phyloP scores from a whole-genome alignment of 192 early-diverging fungal species.

The Podila verticillata region DNA sequence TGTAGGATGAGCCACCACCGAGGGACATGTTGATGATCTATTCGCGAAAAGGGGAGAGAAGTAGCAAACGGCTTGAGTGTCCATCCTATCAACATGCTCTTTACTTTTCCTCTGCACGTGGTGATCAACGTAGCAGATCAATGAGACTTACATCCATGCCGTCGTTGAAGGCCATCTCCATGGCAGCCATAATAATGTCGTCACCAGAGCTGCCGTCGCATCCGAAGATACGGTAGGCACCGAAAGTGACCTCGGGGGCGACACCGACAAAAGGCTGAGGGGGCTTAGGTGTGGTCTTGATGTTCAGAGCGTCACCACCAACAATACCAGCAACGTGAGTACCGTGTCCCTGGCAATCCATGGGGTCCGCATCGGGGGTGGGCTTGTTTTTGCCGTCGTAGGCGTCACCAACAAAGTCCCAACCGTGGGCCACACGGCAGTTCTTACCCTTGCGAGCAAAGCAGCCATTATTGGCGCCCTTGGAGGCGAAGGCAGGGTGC shows the following conservation, averaged over 20 bases:
- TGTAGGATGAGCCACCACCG: conserved; percentile 67
- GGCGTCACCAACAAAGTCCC: conserved; percentile 69
- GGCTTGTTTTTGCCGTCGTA: conserved; percentile 41
- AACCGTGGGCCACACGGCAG: conserved; percentile 67
- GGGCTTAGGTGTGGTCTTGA: conserved; percentile 32
- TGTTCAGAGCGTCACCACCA: conserved; percentile 64
- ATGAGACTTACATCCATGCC: conserved; percentile 70
- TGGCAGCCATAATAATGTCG: conserved; percentile 81
- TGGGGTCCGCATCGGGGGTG: conserved; percentile 60
- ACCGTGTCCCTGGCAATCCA: conserved; percentile 72
- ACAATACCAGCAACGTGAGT: conserved; percentile 79
- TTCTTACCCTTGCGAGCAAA: conserved; percentile 65
- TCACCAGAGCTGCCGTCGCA: conserved; percentile 72
- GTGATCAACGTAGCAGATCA: too few relatives aligned
- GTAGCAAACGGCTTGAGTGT: too few relatives aligned
- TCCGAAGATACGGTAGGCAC: conserved; percentile 86
- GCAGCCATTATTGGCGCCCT: conserved; percentile 47
- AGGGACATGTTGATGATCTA: conserved; percentile 74
- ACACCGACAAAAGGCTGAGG: conserved; percentile 72
- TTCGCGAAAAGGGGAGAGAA: too few relatives aligned
- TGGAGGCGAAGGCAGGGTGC: conserved; percentile 71
- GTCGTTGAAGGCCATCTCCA: conserved; percentile 78
- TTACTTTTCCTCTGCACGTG: too few relatives aligned
- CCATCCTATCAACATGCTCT: too few relatives aligned
- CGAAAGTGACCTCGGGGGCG: conserved; percentile 83